Percentiles rank a stretch among this genome's conserved stretches.
phyloP scores from a whole-genome alignment of 805 yeast genomes.

The Huiozyma sinensis region DNA sequence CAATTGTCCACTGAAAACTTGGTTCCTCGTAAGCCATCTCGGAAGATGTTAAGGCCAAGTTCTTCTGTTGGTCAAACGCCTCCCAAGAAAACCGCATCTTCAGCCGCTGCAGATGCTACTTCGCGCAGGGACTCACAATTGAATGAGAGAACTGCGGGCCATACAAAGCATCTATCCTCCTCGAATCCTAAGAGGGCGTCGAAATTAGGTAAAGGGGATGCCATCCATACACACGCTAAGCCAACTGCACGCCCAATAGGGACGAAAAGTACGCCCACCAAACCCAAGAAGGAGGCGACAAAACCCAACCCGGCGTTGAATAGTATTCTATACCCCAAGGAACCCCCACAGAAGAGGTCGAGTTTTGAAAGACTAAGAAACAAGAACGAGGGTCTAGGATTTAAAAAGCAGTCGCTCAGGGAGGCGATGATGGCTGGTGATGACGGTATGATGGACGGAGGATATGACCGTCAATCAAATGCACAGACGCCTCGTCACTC shows the following conservation, averaged over 20 bases:
- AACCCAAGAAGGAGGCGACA: slow-evolving; percentile 14
- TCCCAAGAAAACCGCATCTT: slow-evolving; percentile 8
- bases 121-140: neutral
- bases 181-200: neutral
- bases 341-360: slow-evolving; percentile 35
- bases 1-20: slow-evolving; percentile 34
- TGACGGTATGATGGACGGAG: slow-evolving; percentile 9
- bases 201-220: neutral
- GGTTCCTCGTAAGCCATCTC: slow-evolving; percentile 3
- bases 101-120: neutral
- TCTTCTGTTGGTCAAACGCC: slow-evolving; percentile 9
- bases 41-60: slow-evolving; percentile 13
- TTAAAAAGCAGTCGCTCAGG: slow-evolving; percentile 27
- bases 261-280: slow-evolving; percentile 2
- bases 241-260: slow-evolving; percentile 16
- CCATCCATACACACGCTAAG: neutral
- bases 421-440: slow-evolving; percentile 13
- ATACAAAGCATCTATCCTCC: neutral
- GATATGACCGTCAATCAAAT: slow-evolving; percentile 1
- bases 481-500: too few species aligned
- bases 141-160: neutral
- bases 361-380: slow-evolving; percentile 44
- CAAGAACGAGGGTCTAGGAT: slow-evolving; percentile 27
- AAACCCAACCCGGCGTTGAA: slow-evolving; percentile 6
- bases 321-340: slow-evolving; percentile 27